phyloP scores from a whole-genome alignment of 352 stramenopile species.

The Globisporangium mamillatum region DNA sequence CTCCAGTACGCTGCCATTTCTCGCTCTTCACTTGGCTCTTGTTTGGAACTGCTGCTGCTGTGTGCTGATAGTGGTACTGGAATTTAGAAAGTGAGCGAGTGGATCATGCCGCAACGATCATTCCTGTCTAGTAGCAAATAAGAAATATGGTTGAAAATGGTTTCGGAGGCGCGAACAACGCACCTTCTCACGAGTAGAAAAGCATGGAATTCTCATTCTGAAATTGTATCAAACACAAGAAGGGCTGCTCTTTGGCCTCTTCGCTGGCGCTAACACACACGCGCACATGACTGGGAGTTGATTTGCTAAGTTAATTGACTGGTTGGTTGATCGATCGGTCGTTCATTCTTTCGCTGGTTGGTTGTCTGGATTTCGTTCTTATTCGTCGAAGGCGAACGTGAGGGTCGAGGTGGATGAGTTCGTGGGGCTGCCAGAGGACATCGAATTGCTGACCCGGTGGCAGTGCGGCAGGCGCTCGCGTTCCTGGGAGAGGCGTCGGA shows the following conservation, averaged over 20 bases:
- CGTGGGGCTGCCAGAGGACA: slow-evolving; percentile 11
- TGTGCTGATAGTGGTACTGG: not conserved
- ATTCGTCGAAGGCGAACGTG: slow-evolving; percentile 18
- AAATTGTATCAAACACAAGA: not conserved
- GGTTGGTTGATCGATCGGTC: not conserved
- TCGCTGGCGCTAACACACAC: not conserved
- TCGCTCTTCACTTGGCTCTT: not conserved
- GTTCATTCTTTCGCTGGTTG: not conserved
- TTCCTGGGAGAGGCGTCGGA: slow-evolving; percentile 34
- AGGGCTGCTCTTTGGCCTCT: not conserved
- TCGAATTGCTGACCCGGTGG: slow-evolving; percentile 3
- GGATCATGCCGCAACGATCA: not conserved
- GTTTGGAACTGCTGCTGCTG: not conserved
- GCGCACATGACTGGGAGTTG: not conserved
- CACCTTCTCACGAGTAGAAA: not conserved
- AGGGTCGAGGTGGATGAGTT: slow-evolving; percentile 35
- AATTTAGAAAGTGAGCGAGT: not conserved
- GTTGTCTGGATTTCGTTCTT: not conserved
- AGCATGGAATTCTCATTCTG: no score
- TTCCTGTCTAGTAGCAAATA: not conserved
- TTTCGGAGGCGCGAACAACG: not conserved
- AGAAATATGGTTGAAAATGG: not conserved
- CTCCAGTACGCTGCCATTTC: slow-evolving; percentile 15
- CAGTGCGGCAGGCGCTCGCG: slow-evolving; percentile 22
- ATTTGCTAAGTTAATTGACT: not conserved